Percentiles rank a stretch among this genome's conserved stretches.
phyloP scores from a whole-genome alignment of 345 rosid species.

The Syzygium jambos region DNA sequence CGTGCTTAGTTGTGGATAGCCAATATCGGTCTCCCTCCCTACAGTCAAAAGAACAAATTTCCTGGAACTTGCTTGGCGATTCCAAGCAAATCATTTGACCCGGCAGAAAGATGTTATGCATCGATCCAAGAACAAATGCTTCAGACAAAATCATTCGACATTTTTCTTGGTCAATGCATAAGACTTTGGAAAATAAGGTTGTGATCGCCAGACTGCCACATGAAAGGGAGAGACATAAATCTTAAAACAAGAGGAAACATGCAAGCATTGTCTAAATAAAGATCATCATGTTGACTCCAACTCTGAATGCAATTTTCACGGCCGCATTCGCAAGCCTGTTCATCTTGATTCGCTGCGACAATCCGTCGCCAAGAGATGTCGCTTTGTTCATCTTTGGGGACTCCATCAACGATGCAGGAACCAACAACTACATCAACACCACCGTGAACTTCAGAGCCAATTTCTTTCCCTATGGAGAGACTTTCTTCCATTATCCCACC shows the following conservation, averaged over 20 bases:
- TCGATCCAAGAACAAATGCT: neutral
- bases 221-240: neutral
- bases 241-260: neutral
- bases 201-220: neutral
- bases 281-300: neutral
- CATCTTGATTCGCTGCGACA: neutral
- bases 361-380: neutral
- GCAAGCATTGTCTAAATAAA: neutral
- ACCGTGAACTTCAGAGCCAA: conserved; percentile 12
- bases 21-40: neutral
- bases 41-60: neutral
- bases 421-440: conserved; percentile 31
- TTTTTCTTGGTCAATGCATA: neutral
- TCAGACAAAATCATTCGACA: neutral
- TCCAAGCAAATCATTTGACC: neutral
- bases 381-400: conserved; percentile 39
- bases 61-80: neutral
- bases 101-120: neutral
- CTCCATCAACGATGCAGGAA: conserved; percentile 37
- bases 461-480: conserved; percentile 30
- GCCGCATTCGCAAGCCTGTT: neutral
- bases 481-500: conserved; percentile 28
- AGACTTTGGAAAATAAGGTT: neutral
- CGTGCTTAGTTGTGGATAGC: neutral
- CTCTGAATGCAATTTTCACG: neutral